These are phyloP conservation scores for Dothideomycetes sp. DNA, from an alignment of 2,329 filamentous ascomycete genomes.

Conservation along the genomic window DNA sequence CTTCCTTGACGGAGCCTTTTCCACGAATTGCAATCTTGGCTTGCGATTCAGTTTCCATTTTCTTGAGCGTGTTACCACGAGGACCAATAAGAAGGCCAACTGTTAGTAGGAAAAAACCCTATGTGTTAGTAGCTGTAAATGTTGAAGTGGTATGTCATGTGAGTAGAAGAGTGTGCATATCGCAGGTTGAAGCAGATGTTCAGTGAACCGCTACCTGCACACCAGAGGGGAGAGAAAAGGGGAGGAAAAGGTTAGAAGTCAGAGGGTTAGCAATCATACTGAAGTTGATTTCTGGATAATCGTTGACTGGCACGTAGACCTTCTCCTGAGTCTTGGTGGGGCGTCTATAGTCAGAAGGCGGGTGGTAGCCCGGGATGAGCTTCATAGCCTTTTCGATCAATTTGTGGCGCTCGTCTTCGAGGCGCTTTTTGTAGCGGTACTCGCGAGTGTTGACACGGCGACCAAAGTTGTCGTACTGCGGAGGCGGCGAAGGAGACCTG, in stretches of 20 bases:
- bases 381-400: constrained; percentile 99
- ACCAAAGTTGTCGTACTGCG: constrained; percentile 98
- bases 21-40: constrained; percentile 99
- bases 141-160: not conserved
- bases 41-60: constrained; percentile 95
- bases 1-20: constrained; percentile 99
- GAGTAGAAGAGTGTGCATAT: not conserved
- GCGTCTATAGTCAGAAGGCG: constrained; percentile 93
- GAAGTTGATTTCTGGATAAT: constrained; percentile 99
- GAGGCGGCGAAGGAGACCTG: constrained; percentile 89
- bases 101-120: constrained; percentile 72
- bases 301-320: constrained; percentile 99
- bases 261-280: constrained; percentile 99
- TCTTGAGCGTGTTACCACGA: constrained; percentile 99
- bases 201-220: constrained; percentile 5
- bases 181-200: constrained; percentile 6
- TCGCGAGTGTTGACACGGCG: constrained; percentile 98
- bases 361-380: constrained; percentile 98
- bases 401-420: constrained; percentile 98
- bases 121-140: constrained; percentile 65
- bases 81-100: constrained; percentile 99
- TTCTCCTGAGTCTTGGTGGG: constrained; percentile 99
- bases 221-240: constrained; percentile 15
- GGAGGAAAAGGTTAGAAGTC: constrained; percentile 28
- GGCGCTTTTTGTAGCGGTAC: constrained; percentile 93